Evolutionary conservation across 2,329 filamentous ascomycete genomes (phyloP).

Genomic region (Monosporascus sp.): DNA sequence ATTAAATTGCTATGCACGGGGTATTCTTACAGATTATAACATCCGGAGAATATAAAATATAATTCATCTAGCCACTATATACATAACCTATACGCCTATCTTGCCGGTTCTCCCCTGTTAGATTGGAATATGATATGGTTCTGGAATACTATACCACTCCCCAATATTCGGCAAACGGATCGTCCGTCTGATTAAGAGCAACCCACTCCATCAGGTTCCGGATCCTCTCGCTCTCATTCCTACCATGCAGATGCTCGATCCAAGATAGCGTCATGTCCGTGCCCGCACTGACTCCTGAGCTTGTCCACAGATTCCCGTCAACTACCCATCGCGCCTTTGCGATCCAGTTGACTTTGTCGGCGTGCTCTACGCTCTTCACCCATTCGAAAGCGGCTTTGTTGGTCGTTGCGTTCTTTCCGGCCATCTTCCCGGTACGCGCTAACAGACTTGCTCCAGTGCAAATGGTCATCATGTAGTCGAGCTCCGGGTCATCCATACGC

Average conservation of each 20-base stretch:
- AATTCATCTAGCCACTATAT: no score
- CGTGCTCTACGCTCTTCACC: conserved; percentile 10
- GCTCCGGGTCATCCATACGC: conserved; percentile 9
- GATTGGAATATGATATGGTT: no score
- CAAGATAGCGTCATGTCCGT: conserved; percentile 15
- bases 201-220: conserved; percentile 14
- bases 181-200: conserved; percentile 11
- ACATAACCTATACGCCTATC: no score
- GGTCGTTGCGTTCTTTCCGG: conserved; percentile 12
- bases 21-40: no score
- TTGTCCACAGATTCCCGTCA: conserved; percentile 18
- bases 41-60: no score
- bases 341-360: conserved; percentile 15
- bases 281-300: conserved; percentile 18
- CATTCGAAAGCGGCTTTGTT: conserved; percentile 17
- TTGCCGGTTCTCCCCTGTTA: no score
- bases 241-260: conserved; percentile 11
- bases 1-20: no score
- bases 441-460: conserved; percentile 18
- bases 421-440: conserved; percentile 14
- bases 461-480: conserved; percentile 12
- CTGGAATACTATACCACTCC: conserved; percentile 4
- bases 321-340: conserved; percentile 17
- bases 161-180: conserved; percentile 14
- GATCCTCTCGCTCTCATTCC: conserved; percentile 11